Conservation (phyloP, 805 yeast species). For the Ogataea trehaloabstinens region DNA sequence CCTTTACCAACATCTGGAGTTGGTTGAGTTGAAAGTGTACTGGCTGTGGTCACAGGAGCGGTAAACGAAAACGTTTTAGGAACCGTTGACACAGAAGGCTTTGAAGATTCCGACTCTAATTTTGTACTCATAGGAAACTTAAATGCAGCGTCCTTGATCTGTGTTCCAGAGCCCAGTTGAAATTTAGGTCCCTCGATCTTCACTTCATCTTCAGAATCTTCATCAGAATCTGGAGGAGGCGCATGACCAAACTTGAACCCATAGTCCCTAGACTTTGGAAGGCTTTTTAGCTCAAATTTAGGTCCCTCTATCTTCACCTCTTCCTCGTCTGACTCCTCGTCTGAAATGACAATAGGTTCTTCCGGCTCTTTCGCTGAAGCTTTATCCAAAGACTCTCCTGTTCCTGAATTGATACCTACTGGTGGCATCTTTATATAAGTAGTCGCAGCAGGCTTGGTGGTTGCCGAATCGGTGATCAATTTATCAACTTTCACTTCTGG, state of each 20-base stretch:
- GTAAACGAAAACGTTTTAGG: constrained; percentile 22
- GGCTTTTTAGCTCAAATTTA: constrained; percentile 45
- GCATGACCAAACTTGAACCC: constrained; percentile 45
- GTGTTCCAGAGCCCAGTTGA: constrained; percentile 38
- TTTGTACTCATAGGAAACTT: constrained; percentile 20
- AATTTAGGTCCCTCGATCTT: constrained; percentile 76
- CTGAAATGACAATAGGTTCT: background rate
- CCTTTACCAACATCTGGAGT: too few relatives aligned
- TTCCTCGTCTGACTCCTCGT: constrained; percentile 40
- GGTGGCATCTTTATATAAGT: background rate
- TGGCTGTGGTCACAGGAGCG: too few relatives aligned
- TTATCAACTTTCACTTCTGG: constrained; percentile 24
- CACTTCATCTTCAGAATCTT: constrained; percentile 59
- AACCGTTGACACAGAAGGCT: background rate
- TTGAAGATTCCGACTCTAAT: background rate
- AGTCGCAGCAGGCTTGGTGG: background rate
- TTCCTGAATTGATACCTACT: background rate
- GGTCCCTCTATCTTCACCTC: constrained; percentile 73
- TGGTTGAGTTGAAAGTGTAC: constrained; percentile 5
- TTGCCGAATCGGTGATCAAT: constrained; percentile 1
- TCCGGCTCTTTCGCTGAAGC: background rate
- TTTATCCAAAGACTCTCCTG: constrained; percentile 1
- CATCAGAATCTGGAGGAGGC: constrained; percentile 29
- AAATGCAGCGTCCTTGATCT: constrained; percentile 32
- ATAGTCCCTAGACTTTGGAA: constrained; percentile 50